phyloP scores from a whole-genome alignment of 257 asterid genomes.

The Solanum bulbocastanum region DNA sequence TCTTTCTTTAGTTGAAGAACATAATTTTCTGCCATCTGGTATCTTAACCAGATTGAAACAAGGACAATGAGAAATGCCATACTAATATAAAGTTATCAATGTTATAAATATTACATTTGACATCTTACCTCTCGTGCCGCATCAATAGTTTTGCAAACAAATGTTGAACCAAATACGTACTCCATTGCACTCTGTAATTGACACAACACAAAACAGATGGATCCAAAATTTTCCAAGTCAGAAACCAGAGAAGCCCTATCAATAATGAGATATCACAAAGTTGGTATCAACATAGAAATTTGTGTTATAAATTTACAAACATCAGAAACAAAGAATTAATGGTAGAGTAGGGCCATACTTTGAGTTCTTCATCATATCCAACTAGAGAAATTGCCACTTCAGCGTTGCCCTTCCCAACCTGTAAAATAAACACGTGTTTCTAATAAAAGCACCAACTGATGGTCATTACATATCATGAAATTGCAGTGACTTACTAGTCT shows the following conservation, averaged over 20 bases:
- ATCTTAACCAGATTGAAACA: background rate
- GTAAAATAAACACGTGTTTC: conserved; percentile 8
- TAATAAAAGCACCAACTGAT: background rate
- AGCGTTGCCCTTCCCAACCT: conserved; percentile 97
- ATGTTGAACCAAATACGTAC: conserved; percentile 89
- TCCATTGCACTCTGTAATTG: conserved; percentile 87
- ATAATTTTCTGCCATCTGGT: background rate
- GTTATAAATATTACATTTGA: background rate
- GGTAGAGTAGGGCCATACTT: conserved; percentile 31
- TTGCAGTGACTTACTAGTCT: conserved; percentile 45
- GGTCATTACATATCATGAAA: background rate
- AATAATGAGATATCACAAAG: background rate
- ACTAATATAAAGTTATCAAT: background rate
- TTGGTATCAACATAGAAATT: background rate
- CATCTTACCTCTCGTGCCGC: conserved; percentile 75
- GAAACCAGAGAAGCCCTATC: background rate
- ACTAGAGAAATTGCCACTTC: conserved; percentile 91
- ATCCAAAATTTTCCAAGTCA: background rate
- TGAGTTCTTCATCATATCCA: conserved; percentile 80
- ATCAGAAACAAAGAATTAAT: conserved; percentile 3
- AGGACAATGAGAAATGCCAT: background rate
- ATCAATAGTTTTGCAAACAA: conserved; percentile 82
- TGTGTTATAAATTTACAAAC: background rate
- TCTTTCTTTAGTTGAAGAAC: background rate
- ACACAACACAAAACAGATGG: conserved; percentile 1